Conservation (phyloP, 306 rosid genomes). For the Trifolium repens region DNA sequence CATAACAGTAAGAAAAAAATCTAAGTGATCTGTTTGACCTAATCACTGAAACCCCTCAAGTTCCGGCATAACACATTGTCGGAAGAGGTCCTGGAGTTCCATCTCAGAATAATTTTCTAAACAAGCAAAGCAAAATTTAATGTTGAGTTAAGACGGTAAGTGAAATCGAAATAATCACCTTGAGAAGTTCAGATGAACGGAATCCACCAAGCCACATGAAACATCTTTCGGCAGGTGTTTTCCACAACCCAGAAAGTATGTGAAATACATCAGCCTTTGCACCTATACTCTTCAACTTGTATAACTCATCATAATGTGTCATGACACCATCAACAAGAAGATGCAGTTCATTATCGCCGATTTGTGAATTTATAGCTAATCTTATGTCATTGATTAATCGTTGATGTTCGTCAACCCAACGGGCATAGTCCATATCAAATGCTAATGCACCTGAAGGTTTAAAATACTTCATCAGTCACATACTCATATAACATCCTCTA, state of each 20-base stretch:
- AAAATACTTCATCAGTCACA: slow-evolving; percentile 7
- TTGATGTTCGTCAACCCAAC: slow-evolving; percentile 84
- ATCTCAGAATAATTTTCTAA: no score
- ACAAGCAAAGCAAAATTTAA: no score
- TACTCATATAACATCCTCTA: neutral
- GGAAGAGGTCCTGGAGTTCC: no score
- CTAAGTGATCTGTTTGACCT: no score
- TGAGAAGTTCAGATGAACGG: slow-evolving; percentile 85
- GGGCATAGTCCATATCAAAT: slow-evolving; percentile 73
- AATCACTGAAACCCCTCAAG: no score
- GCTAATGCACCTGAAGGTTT: slow-evolving; percentile 60
- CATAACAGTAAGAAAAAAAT: no score
- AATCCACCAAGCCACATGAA: slow-evolving; percentile 95
- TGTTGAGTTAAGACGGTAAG: neutral
- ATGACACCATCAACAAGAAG: slow-evolving; percentile 71
- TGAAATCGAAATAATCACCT: slow-evolving; percentile 50
- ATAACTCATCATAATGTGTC: slow-evolving; percentile 72
- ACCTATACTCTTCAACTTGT: slow-evolving; percentile 71
- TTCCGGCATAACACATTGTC: no score
- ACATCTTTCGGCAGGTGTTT: slow-evolving; percentile 84
- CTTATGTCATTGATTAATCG: slow-evolving; percentile 63
- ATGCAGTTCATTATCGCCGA: slow-evolving; percentile 68
- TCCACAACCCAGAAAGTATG: slow-evolving; percentile 92
- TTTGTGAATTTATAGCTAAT: slow-evolving; percentile 65
- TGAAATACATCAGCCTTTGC: slow-evolving; percentile 89